Base-by-base conservation (phyloP, 1,284 basidiomycete species). In the Trametes versicolor region DNA sequence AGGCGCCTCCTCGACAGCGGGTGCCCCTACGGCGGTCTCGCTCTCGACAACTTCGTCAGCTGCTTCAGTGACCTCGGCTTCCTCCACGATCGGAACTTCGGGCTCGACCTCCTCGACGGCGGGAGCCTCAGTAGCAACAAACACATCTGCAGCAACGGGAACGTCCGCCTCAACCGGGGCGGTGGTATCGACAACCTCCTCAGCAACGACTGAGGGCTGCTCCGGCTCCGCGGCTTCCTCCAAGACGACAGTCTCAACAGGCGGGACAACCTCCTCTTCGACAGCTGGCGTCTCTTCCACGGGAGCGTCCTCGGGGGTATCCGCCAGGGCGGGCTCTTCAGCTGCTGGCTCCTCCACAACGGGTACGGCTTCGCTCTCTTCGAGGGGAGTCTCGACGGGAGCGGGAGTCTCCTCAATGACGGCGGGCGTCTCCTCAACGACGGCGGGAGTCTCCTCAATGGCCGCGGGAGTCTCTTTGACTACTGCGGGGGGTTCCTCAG, bases 31-130 rank as follows among this genome's bases (percentile, higher is more conserved):
- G n/a, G n/a, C n/a, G n/a, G n/a, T n/a, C n/a, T n/a, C n/a, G n/a
- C n/a, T n/a, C n/a, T 39, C 27, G 32, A 52, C 49, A 12, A 47
- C 55, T 17, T 6, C 50, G 10, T 57, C 23, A 8, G 29, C 50
- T 43, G 29, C 63, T 3, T 15, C 57, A 34, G 54, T 19, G 21
- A 51, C 56, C 34, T 58, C 65, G 21, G 54, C 56, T 37, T 58
- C 65, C 52, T 63, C 63, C 25, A 36, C 62, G 5, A 54, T 54
- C 13, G 63, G 37, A 59, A 52, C 37, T 7, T 65, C 56, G 27
- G 52, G 63, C 29, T 53, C 61, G 21, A 36, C 41, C 13, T 57
- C 56, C 12, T 45, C 47, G 17, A 21, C 27, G 19, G 36, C 39
- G 4, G 57, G 52, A 15, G 27, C 25, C 45, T 63, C 62, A 37